A percentile compares a stretch with the other conserved stretches of the same genome.
These are phyloP conservation scores for Canariomyces notabilis DNA, from an alignment of 2,329 filamentous ascomycete genomes.

Conservation along the genomic window DNA sequence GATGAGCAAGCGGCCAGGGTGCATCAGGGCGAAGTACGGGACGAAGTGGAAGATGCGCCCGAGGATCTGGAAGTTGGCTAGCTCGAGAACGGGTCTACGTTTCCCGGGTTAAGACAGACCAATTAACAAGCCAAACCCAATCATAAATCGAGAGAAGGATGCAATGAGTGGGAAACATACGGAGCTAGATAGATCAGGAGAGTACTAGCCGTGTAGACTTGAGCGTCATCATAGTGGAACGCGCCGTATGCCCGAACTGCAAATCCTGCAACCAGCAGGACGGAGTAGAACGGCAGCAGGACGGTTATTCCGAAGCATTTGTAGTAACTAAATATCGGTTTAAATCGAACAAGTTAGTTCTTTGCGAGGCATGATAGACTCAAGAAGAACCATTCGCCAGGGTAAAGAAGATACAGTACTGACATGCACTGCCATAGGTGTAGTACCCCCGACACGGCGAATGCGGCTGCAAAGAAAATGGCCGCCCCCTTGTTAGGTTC, in stretches of 20 bases:
- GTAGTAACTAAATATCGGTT: slow-evolving; percentile 37
- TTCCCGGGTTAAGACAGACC: background rate
- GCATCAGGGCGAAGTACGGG: slow-evolving; percentile 47
- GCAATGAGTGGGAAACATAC: slow-evolving; percentile 13
- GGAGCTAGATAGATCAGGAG: slow-evolving; percentile 35
- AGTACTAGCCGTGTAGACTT: slow-evolving; percentile 38
- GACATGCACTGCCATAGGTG: slow-evolving; percentile 45
- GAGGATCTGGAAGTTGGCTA: slow-evolving; percentile 53
- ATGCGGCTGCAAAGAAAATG: slow-evolving; percentile 42
- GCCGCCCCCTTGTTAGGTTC: slow-evolving; percentile 44
- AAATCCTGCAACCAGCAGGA: slow-evolving; percentile 48
- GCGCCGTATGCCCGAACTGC: slow-evolving; percentile 41
- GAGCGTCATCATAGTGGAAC: slow-evolving; percentile 40
- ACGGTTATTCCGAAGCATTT: slow-evolving; percentile 46
- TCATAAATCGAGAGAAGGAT: background rate
- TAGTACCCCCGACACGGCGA: slow-evolving; percentile 32
- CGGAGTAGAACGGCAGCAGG: slow-evolving; percentile 42
- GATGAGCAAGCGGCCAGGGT: slow-evolving; percentile 35
- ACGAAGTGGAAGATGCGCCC: slow-evolving; percentile 53
- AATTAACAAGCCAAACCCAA: background rate
- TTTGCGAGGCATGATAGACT: too few relatives aligned
- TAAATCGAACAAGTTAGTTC: background rate
- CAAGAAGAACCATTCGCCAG: too few relatives aligned
- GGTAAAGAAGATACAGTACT: slow-evolving; percentile 30
- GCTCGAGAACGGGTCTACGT: slow-evolving; percentile 40